A percentile compares a stretch with the other conserved stretches of the same genome.
phyloP scores from a whole-genome alignment of 352 stramenopile genomes.

The Aphanomyces euteiches region DNA sequence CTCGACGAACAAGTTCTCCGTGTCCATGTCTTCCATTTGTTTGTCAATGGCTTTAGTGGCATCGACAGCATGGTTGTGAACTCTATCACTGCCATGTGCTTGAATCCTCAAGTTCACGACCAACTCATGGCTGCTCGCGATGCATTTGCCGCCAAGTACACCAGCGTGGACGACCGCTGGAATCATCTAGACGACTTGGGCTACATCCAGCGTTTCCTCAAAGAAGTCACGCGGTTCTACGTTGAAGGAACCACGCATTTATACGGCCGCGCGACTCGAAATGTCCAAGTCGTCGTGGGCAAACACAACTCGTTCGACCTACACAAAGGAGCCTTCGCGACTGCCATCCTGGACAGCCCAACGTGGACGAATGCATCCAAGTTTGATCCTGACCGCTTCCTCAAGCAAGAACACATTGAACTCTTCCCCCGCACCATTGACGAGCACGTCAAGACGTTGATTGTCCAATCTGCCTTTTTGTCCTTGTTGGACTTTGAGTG shows the following conservation, averaged over 20 bases:
- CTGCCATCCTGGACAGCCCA: background rate
- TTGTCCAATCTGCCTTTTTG: background rate
- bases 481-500: conserved; percentile 28
- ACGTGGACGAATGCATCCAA: conserved; percentile 5
- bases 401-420: conserved; percentile 1
- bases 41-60: background rate
- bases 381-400: conserved; percentile 20
- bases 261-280: conserved; percentile 10
- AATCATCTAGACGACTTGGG: conserved; percentile 11
- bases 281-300: background rate
- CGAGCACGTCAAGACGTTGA: conserved; percentile 7
- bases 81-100: conserved; percentile 18
- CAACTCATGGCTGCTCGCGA: conserved; percentile 10
- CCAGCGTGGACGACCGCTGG: conserved; percentile 15
- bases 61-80: conserved; percentile 23
- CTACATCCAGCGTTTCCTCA: conserved; percentile 21
- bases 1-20: conserved; percentile 16
- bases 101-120: background rate
- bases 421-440: background rate
- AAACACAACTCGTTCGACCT: background rate
- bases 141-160: conserved; percentile 17
- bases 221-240: conserved; percentile 26
- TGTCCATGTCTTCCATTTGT: conserved; percentile 17
- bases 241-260: conserved; percentile 16
- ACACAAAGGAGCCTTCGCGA: background rate